Conservation (phyloP, 495 filamentous ascomycete genomes). For the Xylaria scruposa region DNA sequence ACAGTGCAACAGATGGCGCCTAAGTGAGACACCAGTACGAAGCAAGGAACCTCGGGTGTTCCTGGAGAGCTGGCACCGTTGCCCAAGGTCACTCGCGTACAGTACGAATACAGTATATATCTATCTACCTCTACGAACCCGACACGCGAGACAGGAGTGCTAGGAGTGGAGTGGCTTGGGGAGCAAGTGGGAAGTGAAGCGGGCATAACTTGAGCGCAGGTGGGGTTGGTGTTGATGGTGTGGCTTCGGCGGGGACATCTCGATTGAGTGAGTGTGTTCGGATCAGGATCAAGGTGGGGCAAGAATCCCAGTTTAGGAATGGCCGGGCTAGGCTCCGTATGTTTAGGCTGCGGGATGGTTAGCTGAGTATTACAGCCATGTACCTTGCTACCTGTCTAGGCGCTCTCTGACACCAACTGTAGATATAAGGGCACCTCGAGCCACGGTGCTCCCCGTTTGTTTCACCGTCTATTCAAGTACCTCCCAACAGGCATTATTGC, state of each 20-base stretch:
- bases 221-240: conserved; percentile 20
- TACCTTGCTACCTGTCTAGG: conserved; percentile 14
- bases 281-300: conserved; percentile 26
- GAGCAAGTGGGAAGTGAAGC: conserved; percentile 1
- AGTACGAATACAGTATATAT: neutral
- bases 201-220: conserved; percentile 17
- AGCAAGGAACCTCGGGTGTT: conserved; percentile 4
- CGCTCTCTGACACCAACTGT: neutral
- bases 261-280: conserved; percentile 23
- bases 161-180: conserved; percentile 9
- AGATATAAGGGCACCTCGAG: neutral
- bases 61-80: conserved; percentile 9
- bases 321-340: conserved; percentile 1
- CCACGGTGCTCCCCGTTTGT: neutral
- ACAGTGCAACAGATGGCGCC: neutral
- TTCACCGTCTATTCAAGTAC: conserved; percentile 8
- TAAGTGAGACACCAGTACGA: neutral
- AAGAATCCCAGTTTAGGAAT: conserved; percentile 24
- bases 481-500: conserved; percentile 5
- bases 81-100: neutral
- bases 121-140: neutral
- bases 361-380: neutral
- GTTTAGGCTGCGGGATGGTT: conserved; percentile 1
- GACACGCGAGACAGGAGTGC: conserved; percentile 11
- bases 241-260: conserved; percentile 29